These are phyloP conservation scores for Oryza nivara DNA, from an alignment of 176 grass and related monocot genomes.

Conservation along the genomic window DNA sequence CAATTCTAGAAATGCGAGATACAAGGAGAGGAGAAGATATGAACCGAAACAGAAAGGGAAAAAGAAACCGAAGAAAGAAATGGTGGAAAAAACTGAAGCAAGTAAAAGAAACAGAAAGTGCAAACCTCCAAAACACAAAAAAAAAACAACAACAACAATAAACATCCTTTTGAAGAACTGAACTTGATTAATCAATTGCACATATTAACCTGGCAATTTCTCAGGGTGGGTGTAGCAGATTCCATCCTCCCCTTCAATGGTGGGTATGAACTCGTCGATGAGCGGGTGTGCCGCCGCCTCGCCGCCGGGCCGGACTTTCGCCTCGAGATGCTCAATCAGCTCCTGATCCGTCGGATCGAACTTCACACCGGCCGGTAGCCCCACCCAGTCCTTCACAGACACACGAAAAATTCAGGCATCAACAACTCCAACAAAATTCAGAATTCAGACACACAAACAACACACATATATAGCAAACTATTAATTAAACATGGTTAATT, in stretches of 20 bases:
- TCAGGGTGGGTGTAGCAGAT: conserved; percentile 98
- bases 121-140: conserved; percentile 6
- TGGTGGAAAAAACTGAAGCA: background rate
- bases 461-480: background rate
- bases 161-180: background rate
- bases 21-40: no score
- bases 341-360: conserved; percentile 97
- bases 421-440: background rate
- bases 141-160: background rate
- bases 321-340: conserved; percentile 88
- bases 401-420: background rate
- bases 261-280: conserved; percentile 96
- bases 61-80: background rate
- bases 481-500: no score
- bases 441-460: background rate
- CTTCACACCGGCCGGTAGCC: conserved; percentile 76
- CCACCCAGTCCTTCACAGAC: conserved; percentile 63
- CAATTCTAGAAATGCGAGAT: conserved; percentile 22
- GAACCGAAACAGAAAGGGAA: background rate
- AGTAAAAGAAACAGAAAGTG: conserved; percentile 29
- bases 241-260: conserved; percentile 91
- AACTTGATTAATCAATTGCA: background rate
- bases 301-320: conserved; percentile 56
- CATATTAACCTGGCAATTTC: conserved; percentile 74
- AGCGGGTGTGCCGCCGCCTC: conserved; percentile 57